These are phyloP conservation scores for Neofusicoccum ribis DNA, from an alignment of 2,329 filamentous ascomycete species.

Conservation along the genomic window DNA sequence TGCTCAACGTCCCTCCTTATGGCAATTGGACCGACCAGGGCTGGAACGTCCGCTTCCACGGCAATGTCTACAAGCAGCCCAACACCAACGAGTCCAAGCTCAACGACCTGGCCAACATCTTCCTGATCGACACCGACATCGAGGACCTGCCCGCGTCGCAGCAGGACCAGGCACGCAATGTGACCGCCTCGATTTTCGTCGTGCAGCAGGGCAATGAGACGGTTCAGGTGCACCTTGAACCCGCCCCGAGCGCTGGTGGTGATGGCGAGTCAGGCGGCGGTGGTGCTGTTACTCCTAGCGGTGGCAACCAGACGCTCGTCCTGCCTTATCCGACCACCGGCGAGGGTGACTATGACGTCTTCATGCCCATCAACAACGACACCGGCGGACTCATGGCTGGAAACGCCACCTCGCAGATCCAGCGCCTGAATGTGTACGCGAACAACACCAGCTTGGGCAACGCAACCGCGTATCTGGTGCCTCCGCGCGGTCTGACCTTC, in stretches of 20 bases:
- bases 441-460: slow-evolving; percentile 68
- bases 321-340: slow-evolving; percentile 66
- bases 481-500: slow-evolving; percentile 67
- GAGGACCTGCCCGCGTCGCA: slow-evolving; percentile 59
- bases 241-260: slow-evolving; percentile 58
- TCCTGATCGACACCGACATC: slow-evolving; percentile 66
- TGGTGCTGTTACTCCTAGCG: slow-evolving; percentile 53
- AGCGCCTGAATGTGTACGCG: slow-evolving; percentile 68
- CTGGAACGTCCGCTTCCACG: slow-evolving; percentile 75
- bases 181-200: slow-evolving; percentile 73
- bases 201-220: slow-evolving; percentile 67
- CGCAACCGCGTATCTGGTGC: slow-evolving; percentile 74
- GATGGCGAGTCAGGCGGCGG: slow-evolving; percentile 50
- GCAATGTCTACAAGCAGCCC: slow-evolving; percentile 79
- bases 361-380: slow-evolving; percentile 63
- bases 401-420: slow-evolving; percentile 64
- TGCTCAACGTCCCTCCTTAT: slow-evolving; percentile 65
- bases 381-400: slow-evolving; percentile 58
- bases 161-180: slow-evolving; percentile 68
- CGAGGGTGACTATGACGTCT: slow-evolving; percentile 72
- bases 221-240: slow-evolving; percentile 64
- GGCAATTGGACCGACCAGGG: slow-evolving; percentile 78
- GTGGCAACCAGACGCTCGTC: slow-evolving; percentile 63
- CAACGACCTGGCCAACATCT: slow-evolving; percentile 68
- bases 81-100: slow-evolving; percentile 65